A percentile compares a stretch with the other conserved stretches of the same genome.
Conservation (phyloP, 2,329 filamentous ascomycete genomes). For the Penicillium crustosum region DNA sequence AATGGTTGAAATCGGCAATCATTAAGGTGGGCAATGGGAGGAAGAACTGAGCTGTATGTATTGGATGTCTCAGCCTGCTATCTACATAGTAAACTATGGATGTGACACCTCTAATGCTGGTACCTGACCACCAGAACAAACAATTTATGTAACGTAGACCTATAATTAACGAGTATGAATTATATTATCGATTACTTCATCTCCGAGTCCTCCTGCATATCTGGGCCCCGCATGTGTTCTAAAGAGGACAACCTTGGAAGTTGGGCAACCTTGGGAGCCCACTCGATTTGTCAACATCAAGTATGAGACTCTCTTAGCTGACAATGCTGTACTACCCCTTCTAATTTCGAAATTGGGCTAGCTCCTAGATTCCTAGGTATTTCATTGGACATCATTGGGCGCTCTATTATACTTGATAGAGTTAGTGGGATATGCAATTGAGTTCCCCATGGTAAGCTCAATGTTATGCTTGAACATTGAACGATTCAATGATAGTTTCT, state of each 20-base stretch:
- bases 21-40: neutral
- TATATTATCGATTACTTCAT: neutral
- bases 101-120: neutral
- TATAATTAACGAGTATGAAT: neutral
- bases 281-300: neutral
- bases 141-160: neutral
- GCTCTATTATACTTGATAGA: neutral
- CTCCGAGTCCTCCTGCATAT: neutral
- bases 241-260: neutral
- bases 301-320: neutral
- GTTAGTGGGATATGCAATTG: neutral
- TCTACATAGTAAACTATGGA: neutral
- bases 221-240: neutral
- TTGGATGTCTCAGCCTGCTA: neutral
- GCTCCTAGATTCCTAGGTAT: neutral
- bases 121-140: neutral
- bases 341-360: neutral
- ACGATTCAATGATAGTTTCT: neutral
- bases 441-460: neutral
- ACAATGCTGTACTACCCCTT: too few species aligned
- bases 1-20: neutral
- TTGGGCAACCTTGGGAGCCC: neutral
- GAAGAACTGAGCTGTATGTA: neutral
- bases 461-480: neutral
- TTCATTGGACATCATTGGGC: neutral